These are phyloP conservation scores for Trypanosoma platydactyli DNA, from an alignment of 208 protist genomes.

Conservation along the genomic window DNA sequence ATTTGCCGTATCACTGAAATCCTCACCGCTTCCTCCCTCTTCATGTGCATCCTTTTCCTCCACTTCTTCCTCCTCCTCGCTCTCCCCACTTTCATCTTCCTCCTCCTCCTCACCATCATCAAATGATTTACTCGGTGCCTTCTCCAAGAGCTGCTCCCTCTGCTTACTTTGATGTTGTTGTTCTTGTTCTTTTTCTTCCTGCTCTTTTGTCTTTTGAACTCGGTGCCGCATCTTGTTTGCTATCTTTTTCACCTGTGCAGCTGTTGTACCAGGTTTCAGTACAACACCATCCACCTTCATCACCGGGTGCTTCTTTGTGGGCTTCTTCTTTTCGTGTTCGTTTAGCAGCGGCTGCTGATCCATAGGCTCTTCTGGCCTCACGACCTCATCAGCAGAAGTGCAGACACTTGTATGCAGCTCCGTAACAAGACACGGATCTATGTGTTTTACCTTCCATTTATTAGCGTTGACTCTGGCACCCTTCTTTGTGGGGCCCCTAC, in stretches of 20 bases:
- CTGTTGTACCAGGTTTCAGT: conserved; percentile 74
- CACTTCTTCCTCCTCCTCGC: conserved; percentile 26
- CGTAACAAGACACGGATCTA: conserved; percentile 59
- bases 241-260: conserved; percentile 52
- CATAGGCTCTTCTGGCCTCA: conserved; percentile 17
- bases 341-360: conserved; percentile 16
- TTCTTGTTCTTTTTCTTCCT: conserved; percentile 9
- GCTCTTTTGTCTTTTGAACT: too few species aligned
- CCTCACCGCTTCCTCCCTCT: conserved; percentile 58
- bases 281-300: conserved; percentile 36
- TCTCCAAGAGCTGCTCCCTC: conserved; percentile 31
- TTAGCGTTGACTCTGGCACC: conserved; percentile 44
- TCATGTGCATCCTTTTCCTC: conserved; percentile 42
- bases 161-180: neutral
- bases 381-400: conserved; percentile 60
- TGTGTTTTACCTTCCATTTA: conserved; percentile 51
- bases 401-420: conserved; percentile 48
- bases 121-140: conserved; percentile 31
- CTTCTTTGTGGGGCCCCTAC: conserved; percentile 39
- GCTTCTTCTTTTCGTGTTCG: conserved; percentile 32
- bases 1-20: conserved; percentile 88
- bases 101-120: conserved; percentile 40
- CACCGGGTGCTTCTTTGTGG: conserved; percentile 9
- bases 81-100: conserved; percentile 20
- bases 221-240: conserved; percentile 35